Base-by-base conservation (phyloP, 805 yeast species). In the Komagataella kurtzmanii region DNA sequence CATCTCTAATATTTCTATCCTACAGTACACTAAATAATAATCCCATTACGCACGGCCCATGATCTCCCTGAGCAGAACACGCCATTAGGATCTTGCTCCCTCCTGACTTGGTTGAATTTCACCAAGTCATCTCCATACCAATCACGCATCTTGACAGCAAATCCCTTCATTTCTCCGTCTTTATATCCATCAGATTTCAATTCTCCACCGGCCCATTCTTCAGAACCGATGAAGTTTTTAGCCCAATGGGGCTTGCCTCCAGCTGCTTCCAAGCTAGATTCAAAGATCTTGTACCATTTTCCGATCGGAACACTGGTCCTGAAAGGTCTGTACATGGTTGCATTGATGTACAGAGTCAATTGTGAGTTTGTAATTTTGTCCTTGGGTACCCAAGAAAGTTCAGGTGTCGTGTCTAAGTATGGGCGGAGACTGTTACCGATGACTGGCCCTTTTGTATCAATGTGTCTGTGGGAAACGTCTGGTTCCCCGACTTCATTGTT, bases 221-320 rank as follows among this genome's bases (percentile, higher is more conserved):
- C 65, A 3, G 77, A 69, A 1, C 96, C 95, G 52, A 86, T 71
- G 65, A 88, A 91, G 66, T 89, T 90, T 72, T 91, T 91, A 17
- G 99, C 99, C 99, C 99, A 91, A 66, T 91, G 99, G 2, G 99
- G 99, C 64, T 82, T 86, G 47, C 99, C 99, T 44, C 85, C 89
- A 24, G 85, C 89, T 24, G 79, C 80, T 50, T 74, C 75, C 74
- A 90, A 72, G 1, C 88, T 77, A 51, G 78, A 77, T 67, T 91
- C 99, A 65, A 91, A 91, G n/a, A 74, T 71, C 49, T 76, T 76
- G 67, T 77, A 91, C 97, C 97, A 91, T 57, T 79, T 75, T 48
- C 78, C 80, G 43, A 88, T 80, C 47, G 85, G 83, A 8, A 89
- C 83, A 59, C 81, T 76, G 52, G 78, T 76, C 43, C 77, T 75